Base-by-base conservation (phyloP, 371 early-diverging fungal genomes). In the Mycotypha africana region DNA sequence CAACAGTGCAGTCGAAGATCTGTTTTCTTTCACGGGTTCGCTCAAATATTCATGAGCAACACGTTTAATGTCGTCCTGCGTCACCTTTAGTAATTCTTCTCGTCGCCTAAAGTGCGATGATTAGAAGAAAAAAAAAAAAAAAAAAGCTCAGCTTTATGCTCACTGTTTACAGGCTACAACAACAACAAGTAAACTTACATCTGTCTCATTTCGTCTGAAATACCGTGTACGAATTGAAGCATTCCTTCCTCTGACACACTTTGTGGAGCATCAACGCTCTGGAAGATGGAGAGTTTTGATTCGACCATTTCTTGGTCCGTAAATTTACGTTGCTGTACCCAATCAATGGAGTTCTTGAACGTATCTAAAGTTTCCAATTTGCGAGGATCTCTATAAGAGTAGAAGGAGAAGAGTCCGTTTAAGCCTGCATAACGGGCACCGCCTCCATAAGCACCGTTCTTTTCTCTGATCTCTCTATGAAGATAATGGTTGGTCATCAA, bases 371-470 rank as follows among this genome's bases (percentile, higher is more conserved):
- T 91, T 45, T 82, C 73, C 36, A 85, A 40, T 21, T 89, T 77
- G 47, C 80, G 73, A 14, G 97, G 97, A 56, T 97, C 97, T 40
- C 97, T 83, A 70, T 97, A 97, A 11, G 94, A 91, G 49, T 78
- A 91, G 67, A 95, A 90, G 2, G 89, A 82, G 47, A 95, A 86
- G 4, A 89, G 49, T 9, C 96, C 96, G 26, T 79, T 82, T 3
- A 82, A 53, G 2, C 88, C 65, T 15, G 78, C 74, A 67, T 84
- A 93, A 1, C 68, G 53, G 2, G 92, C 86, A 25, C 93, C 93
- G 16, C 91, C 96, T 14, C 95, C 96, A 65, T 97, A 97, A 6
- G 97, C 97, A 24, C 97, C 97, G 51, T 91, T 91, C 79, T 89
- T 92, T 61, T 97, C 97, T 53, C 97, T 86, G 34, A 97, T 88